Base-by-base conservation (phyloP, 2,329 filamentous ascomycete species). In the Fusarium sublunatum region DNA sequence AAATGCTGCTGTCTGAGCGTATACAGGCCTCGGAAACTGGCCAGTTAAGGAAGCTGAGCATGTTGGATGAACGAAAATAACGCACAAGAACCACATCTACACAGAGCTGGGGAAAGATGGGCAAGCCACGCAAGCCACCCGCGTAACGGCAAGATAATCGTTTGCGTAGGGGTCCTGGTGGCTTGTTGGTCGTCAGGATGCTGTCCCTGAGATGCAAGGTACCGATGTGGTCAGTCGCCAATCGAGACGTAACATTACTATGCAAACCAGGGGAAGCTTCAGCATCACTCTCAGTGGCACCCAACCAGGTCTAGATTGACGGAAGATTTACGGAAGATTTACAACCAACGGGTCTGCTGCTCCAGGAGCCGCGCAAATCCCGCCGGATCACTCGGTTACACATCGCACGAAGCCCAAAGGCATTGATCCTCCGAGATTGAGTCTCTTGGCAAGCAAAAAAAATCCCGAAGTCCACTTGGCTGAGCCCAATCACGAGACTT, bases 351-450 rank as follows among this genome's bases (percentile, higher is more conserved):
- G 9, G 5, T 22, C n/a, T 36, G 31, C 3, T 26, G 15, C 29
- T 15, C 38, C 46, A 52, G 19, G 5, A 15, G 3, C 8, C 10
- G 11, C 19, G 19, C 11, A 24, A 7, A 13, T 38, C 19, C 10
- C 6, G 13, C 42, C 53, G 44, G 53, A 50, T 38, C 7, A 28
- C 41, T 60, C 55, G 57, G 57, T 15, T 31, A 24, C 13, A 24
- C 28, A 34, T 6, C 31, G 7, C 15, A 19, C 28, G 22, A 32
- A 11, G 19, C 36, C 19, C 7, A 24, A 24, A 10, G 12, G 10
- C 28, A 49, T 58, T 28, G 40, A 58, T 40, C n/a, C 10, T 38
- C 36, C 36, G 36, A 38, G 36, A 38, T 38, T 38, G 36, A 38
- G 11, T 13, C 36, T 38, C 36, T 38, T 38, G 36, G 36, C 36